Evolutionary conservation across 208 protist genomes (phyloP).

Genomic region (Leptomonas pyrrhocoris): DNA sequence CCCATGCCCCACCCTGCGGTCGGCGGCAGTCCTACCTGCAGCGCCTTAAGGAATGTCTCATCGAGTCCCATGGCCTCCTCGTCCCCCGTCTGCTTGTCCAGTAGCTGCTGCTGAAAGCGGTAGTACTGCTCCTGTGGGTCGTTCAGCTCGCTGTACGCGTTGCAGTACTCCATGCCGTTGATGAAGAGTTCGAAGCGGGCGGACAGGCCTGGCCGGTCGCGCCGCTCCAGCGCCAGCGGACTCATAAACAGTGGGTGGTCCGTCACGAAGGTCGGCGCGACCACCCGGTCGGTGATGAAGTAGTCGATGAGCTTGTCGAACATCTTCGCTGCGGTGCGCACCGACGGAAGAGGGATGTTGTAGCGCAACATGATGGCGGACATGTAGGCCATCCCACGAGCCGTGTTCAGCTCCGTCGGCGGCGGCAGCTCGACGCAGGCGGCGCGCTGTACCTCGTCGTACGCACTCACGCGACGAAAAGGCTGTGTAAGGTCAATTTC

Average conservation of each 20-base stretch:
- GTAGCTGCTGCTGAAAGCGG: conserved; percentile 93
- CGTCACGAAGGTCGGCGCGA: conserved; percentile 95
- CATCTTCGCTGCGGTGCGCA: conserved; percentile 90
- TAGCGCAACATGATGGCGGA: conserved; percentile 86
- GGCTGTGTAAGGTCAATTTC: conserved; percentile 88
- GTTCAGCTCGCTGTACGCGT: conserved; percentile 98
- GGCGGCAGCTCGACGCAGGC: conserved; percentile 75
- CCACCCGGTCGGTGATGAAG: conserved; percentile 90
- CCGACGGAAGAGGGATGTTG: conserved; percentile 76
- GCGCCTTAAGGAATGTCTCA: conserved; percentile 93
- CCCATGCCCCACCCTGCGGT: conserved; percentile 96
- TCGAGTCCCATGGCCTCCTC: conserved; percentile 93
- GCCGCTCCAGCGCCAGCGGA: conserved; percentile 91
- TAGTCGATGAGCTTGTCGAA: conserved; percentile 92
- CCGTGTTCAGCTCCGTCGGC: conserved; percentile 78
- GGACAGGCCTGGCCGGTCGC: conserved; percentile 70
- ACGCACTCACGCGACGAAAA: conserved; percentile 88
- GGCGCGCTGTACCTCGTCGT: conserved; percentile 85
- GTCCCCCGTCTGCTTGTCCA: conserved; percentile 89
- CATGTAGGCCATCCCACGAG: conserved; percentile 78
- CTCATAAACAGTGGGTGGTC: conserved; percentile 95
- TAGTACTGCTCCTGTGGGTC: conserved; percentile 95
- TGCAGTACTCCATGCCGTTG: conserved; percentile 93
- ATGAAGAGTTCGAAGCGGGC: conserved; percentile 98
- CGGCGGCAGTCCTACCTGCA: conserved; percentile 95